phyloP scores from a whole-genome alignment of 2,329 filamentous ascomycete genomes.

The Neospermospora avenae region DNA sequence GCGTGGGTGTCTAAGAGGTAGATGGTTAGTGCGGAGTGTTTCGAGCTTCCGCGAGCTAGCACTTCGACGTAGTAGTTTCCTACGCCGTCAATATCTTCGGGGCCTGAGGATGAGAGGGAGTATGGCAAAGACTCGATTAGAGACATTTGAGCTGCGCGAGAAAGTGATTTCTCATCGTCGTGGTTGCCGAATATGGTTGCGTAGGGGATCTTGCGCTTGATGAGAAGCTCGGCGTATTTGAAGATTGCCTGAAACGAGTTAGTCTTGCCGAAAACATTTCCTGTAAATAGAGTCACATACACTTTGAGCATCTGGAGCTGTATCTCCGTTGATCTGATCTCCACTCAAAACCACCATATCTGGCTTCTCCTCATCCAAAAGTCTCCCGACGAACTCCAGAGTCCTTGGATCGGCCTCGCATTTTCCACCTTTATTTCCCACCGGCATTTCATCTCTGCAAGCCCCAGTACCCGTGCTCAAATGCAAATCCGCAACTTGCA shows the following conservation, averaged over 20 bases:
- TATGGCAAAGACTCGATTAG: conserved; percentile 84
- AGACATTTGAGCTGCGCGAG: conserved; percentile 75
- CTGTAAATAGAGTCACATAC: conserved; percentile 44
- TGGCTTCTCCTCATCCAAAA: conserved; percentile 90
- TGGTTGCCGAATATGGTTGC: conserved; percentile 96
- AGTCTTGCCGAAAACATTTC: conserved; percentile 15
- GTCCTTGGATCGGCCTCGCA: conserved; percentile 93
- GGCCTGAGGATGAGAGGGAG: conserved; percentile 81
- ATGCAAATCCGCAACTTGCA: conserved; percentile 94
- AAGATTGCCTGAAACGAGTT: conserved; percentile 66
- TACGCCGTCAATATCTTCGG: conserved; percentile 79
- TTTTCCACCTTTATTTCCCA: conserved; percentile 65
- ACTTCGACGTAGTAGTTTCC: conserved; percentile 96
- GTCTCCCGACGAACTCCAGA: conserved; percentile 77
- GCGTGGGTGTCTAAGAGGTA: conserved; percentile 93
- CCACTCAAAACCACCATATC: conserved; percentile 89
- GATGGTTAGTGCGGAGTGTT: conserved; percentile 89
- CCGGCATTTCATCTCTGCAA: conserved; percentile 84
- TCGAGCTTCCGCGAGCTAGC: conserved; percentile 71
- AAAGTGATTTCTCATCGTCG: conserved; percentile 79
- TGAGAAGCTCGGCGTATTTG: conserved; percentile 83
- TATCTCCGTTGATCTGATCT: conserved; percentile 94
- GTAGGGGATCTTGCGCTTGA: conserved; percentile 85
- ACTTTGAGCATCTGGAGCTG: conserved; percentile 84
- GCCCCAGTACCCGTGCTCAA: conserved; percentile 82